Conservation (phyloP, 441 rosid species). For the Gossypium gossypioides region DNA sequence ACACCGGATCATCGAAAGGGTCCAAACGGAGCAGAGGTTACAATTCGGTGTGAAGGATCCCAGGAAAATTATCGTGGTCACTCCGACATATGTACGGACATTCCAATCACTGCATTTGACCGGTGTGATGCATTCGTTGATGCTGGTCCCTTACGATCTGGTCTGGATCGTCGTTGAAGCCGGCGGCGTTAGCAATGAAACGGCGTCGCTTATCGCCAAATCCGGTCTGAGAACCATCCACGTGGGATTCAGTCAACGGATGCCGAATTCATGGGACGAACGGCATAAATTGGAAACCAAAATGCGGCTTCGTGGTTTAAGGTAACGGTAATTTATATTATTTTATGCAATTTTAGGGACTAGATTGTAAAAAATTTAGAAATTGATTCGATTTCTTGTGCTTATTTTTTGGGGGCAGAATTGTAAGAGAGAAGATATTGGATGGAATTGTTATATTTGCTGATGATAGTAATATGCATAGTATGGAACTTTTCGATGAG, state of each 20-base stretch:
- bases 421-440: conserved; percentile 67
- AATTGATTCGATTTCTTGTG: neutral
- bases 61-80: conserved; percentile 55
- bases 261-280: conserved; percentile 74
- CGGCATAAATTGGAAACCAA: conserved; percentile 58
- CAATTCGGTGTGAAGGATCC: conserved; percentile 67
- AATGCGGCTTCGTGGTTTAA: conserved; percentile 78
- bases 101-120: conserved; percentile 79
- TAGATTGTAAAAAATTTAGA: neutral
- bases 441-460: conserved; percentile 88
- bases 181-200: conserved; percentile 71
- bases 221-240: conserved; percentile 58
- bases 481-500: conserved; percentile 90
- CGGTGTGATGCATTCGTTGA: conserved; percentile 83
- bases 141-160: conserved; percentile 78
- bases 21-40: conserved; percentile 76
- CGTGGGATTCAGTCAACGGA: conserved; percentile 47
- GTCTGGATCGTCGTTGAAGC: conserved; percentile 97
- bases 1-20: conserved; percentile 74
- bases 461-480: conserved; percentile 95
- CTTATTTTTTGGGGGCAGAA: conserved; percentile 35
- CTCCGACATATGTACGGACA: conserved; percentile 93
- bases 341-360: neutral
- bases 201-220: conserved; percentile 48
- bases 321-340: conserved; percentile 26